phyloP scores from a whole-genome alignment of 2,329 filamentous ascomycete genomes.

The Arachnopeziza araneosa region DNA sequence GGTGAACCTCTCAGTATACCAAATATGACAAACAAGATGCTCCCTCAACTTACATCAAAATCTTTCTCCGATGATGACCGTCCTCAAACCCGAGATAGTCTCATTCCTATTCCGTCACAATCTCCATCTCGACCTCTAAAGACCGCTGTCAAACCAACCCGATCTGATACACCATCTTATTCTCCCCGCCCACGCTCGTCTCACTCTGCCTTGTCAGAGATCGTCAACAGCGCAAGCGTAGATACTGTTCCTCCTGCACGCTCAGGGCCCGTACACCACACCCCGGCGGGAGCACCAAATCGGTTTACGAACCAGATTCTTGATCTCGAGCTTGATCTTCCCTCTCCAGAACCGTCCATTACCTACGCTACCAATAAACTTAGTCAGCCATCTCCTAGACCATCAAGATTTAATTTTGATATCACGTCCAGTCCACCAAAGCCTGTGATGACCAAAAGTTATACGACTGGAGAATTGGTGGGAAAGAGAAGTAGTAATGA shows the following conservation, averaged over 20 bases:
- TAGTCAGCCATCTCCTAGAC: conserved; percentile 14
- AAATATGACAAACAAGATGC: not conserved
- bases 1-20: not conserved
- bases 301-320: conserved; percentile 9
- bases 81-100: conserved; percentile 13
- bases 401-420: conserved; percentile 3
- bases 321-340: not conserved
- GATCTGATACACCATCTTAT: conserved; percentile 9
- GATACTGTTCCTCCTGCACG: conserved; percentile 18
- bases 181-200: conserved; percentile 12
- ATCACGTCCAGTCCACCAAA: not conserved
- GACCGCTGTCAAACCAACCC: conserved; percentile 1
- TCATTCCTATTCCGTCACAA: conserved; percentile 16
- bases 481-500: not conserved
- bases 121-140: conserved; percentile 15
- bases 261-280: conserved; percentile 22
- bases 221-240: conserved; percentile 19
- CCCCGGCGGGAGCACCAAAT: conserved; percentile 6
- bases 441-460: not conserved
- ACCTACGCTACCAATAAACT: conserved; percentile 15
- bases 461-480: not conserved
- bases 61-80: not conserved
- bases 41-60: not conserved
- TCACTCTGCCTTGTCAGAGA: conserved; percentile 24
- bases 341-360: conserved; percentile 2